A percentile compares a stretch with the other conserved stretches of the same genome.
Evolutionary conservation across 805 yeast genomes (phyloP).

Genomic region (Yamadazyma endophytica): DNA sequence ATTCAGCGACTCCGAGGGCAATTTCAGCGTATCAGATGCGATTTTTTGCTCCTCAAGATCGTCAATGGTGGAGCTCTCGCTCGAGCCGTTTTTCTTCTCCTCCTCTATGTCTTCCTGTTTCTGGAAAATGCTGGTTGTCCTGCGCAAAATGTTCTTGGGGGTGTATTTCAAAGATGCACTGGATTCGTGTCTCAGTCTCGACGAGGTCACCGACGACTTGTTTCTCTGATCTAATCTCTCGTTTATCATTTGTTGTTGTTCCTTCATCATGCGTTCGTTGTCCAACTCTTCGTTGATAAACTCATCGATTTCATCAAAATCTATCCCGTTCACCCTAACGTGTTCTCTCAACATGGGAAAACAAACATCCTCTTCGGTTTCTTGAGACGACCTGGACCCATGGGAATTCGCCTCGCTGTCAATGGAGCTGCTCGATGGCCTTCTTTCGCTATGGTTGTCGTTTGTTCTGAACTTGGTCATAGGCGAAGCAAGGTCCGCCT

Average conservation of each 20-base stretch:
- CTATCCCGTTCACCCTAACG: constrained; percentile 67
- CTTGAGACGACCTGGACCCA: constrained; percentile 76
- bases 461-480: constrained; percentile 23
- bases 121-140: constrained; percentile 11
- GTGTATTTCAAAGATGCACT: constrained; percentile 60
- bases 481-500: constrained; percentile 24
- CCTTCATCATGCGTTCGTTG: constrained; percentile 27
- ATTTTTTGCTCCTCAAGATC: constrained; percentile 6
- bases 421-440: constrained; percentile 34
- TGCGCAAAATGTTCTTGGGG: constrained; percentile 40
- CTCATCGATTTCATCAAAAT: constrained; percentile 86
- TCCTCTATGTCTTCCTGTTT: constrained; percentile 1
- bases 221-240: constrained; percentile 12
- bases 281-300: constrained; percentile 61
- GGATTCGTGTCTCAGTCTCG: constrained; percentile 8
- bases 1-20: no score
- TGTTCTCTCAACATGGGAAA: constrained; percentile 81
- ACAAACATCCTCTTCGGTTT: constrained; percentile 96
- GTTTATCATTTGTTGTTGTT: constrained; percentile 23
- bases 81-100: constrained; percentile 5
- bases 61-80: constrained; percentile 8
- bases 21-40: neutral
- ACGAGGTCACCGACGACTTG: constrained; percentile 4
- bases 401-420: constrained; percentile 71
- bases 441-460: constrained; percentile 18